Conservation (phyloP, 83 land plant species). For the Isoetes engelmannii region DNA sequence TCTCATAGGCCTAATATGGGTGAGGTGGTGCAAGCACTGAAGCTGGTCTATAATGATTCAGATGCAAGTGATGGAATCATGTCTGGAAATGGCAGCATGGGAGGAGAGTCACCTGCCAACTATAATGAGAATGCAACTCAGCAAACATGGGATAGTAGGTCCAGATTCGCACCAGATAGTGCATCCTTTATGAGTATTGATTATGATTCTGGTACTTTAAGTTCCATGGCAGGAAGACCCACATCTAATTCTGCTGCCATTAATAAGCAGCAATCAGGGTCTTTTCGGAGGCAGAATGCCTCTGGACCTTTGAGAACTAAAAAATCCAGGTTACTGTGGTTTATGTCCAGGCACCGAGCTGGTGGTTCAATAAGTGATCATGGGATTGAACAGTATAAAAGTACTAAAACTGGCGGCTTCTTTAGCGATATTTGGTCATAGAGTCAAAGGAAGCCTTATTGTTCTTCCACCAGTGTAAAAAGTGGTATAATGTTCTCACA, state of each 20-base stretch:
- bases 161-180: slow-evolving; percentile 14
- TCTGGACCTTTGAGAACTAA: slow-evolving; percentile 42
- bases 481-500: too few species aligned
- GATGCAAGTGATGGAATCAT: slow-evolving; percentile 31
- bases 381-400: slow-evolving; percentile 8
- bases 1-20: slow-evolving; percentile 68
- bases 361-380: slow-evolving; percentile 56
- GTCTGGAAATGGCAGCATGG: slow-evolving; percentile 32
- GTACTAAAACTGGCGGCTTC: too few species aligned
- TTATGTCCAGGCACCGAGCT: slow-evolving; percentile 29
- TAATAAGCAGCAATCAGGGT: slow-evolving; percentile 28
- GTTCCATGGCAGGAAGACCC: slow-evolving; percentile 13
- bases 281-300: slow-evolving; percentile 39
- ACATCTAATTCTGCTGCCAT: slow-evolving; percentile 32
- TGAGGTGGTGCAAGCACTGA: slow-evolving; percentile 68
- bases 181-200: slow-evolving; percentile 16
- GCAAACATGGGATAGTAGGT: slow-evolving; percentile 11
- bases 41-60: slow-evolving; percentile 51
- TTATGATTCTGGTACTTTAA: slow-evolving; percentile 25
- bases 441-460: too few species aligned
- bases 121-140: slow-evolving; percentile 14
- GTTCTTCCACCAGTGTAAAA: too few species aligned
- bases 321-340: slow-evolving; percentile 33
- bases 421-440: too few species aligned
- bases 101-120: slow-evolving; percentile 22